Evolutionary conservation across 805 yeast genomes (phyloP).

Genomic region (Wickerhamiella sorbophila): DNA sequence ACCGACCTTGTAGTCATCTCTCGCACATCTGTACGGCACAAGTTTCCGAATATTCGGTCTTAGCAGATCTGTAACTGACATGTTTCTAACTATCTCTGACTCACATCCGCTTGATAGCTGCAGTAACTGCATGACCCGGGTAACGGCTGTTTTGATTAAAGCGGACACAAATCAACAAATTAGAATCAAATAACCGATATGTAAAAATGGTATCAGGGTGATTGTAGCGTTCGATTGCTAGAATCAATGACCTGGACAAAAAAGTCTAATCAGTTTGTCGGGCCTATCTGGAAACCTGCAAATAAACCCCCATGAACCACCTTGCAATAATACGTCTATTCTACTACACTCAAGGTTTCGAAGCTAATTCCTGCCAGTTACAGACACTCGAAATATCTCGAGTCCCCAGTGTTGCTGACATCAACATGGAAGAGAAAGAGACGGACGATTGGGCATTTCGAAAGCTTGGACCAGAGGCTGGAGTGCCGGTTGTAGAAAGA

Average conservation of each 20-base stretch:
- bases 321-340: too few species aligned
- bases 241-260: too few species aligned
- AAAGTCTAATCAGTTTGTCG: too few species aligned
- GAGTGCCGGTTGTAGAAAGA: slow-evolving; percentile 8
- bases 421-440: slow-evolving; percentile 7
- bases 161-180: too few species aligned
- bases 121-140: neutral
- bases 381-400: too few species aligned
- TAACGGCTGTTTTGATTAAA: neutral
- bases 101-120: neutral
- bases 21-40: slow-evolving; percentile 90
- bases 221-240: too few species aligned
- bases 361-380: too few species aligned
- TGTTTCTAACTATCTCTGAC: neutral
- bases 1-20: slow-evolving; percentile 89
- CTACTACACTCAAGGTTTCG: too few species aligned
- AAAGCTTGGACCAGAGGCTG: slow-evolving; percentile 13
- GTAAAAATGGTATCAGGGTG: too few species aligned
- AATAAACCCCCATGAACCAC: too few species aligned
- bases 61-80: slow-evolving; percentile 33
- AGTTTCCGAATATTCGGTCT: slow-evolving; percentile 74
- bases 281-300: too few species aligned
- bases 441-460: slow-evolving; percentile 18
- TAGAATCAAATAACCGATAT: too few species aligned
- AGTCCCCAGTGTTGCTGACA: neutral